phyloP scores from a whole-genome alignment of 495 filamentous ascomycete genomes.

The Viridothelium virens region DNA sequence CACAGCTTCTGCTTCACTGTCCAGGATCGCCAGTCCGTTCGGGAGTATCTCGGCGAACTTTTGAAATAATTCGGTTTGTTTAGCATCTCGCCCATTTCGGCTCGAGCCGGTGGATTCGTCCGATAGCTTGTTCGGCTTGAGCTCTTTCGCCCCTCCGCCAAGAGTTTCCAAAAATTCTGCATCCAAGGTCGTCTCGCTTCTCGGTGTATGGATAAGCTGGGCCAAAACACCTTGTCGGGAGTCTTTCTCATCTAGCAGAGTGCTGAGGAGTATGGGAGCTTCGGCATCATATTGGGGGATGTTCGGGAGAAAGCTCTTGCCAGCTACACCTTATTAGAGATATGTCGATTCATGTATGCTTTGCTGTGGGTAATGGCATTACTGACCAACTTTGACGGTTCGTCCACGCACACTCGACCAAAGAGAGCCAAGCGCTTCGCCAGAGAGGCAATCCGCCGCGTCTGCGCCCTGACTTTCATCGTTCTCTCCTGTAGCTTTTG shows the following conservation, averaged over 20 bases:
- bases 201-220: slow-evolving; percentile 22
- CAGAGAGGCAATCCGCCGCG: slow-evolving; percentile 18
- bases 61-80: slow-evolving; percentile 25
- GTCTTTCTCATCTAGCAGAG: slow-evolving; percentile 26
- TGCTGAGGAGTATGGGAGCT: slow-evolving; percentile 26
- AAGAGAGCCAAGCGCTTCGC: slow-evolving; percentile 20
- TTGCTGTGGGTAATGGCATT: not conserved
- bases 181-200: not conserved
- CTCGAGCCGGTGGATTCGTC: not conserved
- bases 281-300: slow-evolving; percentile 14
- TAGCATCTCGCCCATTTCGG: not conserved
- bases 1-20: slow-evolving; percentile 30
- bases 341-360: not conserved
- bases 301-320: slow-evolving; percentile 22
- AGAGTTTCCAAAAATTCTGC: not conserved
- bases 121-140: not conserved
- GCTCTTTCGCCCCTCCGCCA: not conserved
- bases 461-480: slow-evolving; percentile 21
- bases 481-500: slow-evolving; percentile 19
- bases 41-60: slow-evolving; percentile 35
- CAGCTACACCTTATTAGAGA: slow-evolving; percentile 16
- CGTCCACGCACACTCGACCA: slow-evolving; percentile 21
- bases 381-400: slow-evolving; percentile 29
- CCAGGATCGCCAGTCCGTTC: slow-evolving; percentile 35
- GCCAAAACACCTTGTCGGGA: slow-evolving; percentile 26